Conservation (phyloP, 176 grass and related monocot species). For the Dendrocalamus sinicus region DNA sequence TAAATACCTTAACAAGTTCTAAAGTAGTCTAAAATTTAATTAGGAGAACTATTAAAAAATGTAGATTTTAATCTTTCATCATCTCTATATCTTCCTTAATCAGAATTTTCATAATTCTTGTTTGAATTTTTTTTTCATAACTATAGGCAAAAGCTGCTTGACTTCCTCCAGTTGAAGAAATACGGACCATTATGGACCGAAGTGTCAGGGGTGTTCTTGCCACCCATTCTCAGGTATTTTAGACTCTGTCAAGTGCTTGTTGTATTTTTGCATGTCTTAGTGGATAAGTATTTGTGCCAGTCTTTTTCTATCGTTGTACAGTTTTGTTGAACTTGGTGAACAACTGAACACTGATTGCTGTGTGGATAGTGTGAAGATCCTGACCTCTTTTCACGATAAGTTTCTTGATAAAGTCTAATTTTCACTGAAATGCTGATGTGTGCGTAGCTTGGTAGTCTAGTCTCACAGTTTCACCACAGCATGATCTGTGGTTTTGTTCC, state of each 20-base stretch:
- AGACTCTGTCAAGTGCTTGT: background rate
- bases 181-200: constrained; percentile 67
- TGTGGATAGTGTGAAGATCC: constrained; percentile 16
- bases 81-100: constrained; percentile 2
- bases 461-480: background rate
- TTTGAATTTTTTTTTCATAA: background rate
- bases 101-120: background rate
- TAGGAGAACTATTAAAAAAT: background rate
- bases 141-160: constrained; percentile 68
- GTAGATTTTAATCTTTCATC: background rate
- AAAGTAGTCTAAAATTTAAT: background rate
- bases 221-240: constrained; percentile 78
- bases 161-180: constrained; percentile 78
- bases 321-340: background rate
- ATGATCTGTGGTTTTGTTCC: constrained; percentile 5
- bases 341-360: background rate
- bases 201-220: constrained; percentile 78
- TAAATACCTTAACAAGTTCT: background rate
- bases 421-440: background rate
- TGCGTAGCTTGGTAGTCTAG: background rate
- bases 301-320: background rate
- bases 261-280: constrained; percentile 33
- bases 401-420: background rate
- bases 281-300: background rate
- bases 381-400: background rate